Evolutionary conservation across 2,329 filamentous ascomycete genomes (phyloP).

Genomic region (Ophiostoma pallidulum): DNA sequence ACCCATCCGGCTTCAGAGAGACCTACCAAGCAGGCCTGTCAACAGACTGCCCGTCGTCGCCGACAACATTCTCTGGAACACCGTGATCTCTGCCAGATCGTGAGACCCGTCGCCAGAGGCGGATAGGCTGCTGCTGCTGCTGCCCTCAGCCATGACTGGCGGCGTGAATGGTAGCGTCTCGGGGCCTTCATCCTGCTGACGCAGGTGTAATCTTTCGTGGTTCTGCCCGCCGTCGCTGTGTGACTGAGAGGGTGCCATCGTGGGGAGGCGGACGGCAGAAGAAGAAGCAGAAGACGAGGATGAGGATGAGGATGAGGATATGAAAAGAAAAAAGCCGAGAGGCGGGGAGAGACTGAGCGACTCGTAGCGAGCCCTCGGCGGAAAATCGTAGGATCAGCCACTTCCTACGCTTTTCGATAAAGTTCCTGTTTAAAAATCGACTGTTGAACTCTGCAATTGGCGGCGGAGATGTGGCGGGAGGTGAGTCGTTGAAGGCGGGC

Average conservation of each 20-base stretch:
- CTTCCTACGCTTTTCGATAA: background rate
- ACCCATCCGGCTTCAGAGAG: no score
- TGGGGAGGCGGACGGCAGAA: background rate
- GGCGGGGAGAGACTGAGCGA: background rate
- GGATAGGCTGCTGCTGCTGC: background rate
- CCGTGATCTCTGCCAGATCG: conserved; percentile 58
- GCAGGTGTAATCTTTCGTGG: conserved; percentile 28
- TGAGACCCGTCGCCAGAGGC: conserved; percentile 25
- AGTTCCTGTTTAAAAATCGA: background rate
- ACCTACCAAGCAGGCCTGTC: conserved; percentile 73
- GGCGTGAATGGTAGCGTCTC: conserved; percentile 23
- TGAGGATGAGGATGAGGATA: background rate
- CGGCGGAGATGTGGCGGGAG: background rate
- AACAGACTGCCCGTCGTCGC: conserved; percentile 84
- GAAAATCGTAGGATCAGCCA: background rate
- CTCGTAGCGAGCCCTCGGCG: conserved; percentile 10
- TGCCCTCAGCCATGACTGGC: conserved; percentile 24
- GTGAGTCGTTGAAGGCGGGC: background rate
- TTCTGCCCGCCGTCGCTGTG: conserved; percentile 25
- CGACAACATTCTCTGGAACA: conserved; percentile 87
- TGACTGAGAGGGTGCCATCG: conserved; percentile 10
- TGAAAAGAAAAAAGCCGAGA: background rate
- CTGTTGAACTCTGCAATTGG: background rate
- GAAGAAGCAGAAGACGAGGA: no score
- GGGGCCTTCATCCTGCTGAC: conserved; percentile 24